Conservation (phyloP, 345 rosid species). For the Arabidopsis thaliana region TAIR10.1 NC_003076.8:22584001-22584500, state of each 20-base stretch:
- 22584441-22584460: constrained; percentile 66
- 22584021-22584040: too few species aligned
- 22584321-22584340: constrained; percentile 60
- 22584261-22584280: constrained; percentile 66
- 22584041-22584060: too few species aligned
- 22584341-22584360: background rate
- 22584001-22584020: too few species aligned
- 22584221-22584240: constrained; percentile 23
- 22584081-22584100: too few species aligned
- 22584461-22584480: constrained; percentile 63
- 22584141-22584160: too few species aligned
- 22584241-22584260: constrained; percentile 55
- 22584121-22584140: too few species aligned
- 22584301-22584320: constrained; percentile 74
- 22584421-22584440: constrained; percentile 87
- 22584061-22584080: too few species aligned
- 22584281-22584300: constrained; percentile 78
- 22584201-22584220: constrained; percentile 3
- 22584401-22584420: constrained; percentile 63
- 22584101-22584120: too few species aligned
- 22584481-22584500: background rate
- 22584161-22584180: background rate
- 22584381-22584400: background rate
- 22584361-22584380: too few species aligned
- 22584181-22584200: background rate